Evolutionary conservation across 805 yeast species (phyloP), one percentile per base, ranked within the genome.

Genomic region (Nakazawaea sp.): DNA sequence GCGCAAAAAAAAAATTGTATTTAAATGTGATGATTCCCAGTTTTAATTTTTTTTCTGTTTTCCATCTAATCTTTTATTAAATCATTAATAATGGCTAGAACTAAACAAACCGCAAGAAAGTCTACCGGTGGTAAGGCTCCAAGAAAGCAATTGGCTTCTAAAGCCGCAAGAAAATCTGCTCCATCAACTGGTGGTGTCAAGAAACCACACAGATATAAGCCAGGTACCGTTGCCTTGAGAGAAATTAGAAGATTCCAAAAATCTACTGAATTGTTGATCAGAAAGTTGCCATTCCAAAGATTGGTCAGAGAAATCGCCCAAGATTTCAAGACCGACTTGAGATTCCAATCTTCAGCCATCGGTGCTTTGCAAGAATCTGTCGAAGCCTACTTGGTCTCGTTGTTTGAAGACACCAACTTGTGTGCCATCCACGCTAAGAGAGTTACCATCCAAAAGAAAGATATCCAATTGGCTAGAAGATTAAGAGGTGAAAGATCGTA

Each of bases 381-480:
- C 46, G 98, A 90, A 75, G 97, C 97, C 58, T 92, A 88, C 77
- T 74, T 92, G 55, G 96, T 90, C 38, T 86, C 96, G 44, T 69
- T 90, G 58, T 92, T 90, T 53, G 97, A 90, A 74, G 97, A 92
- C 67, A 92, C 97, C 50, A 90, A 89, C 75, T 77, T 90, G 72
- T 92, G 97, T 72, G 97, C 97, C 49, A 86, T 88, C 52, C 98
- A 90, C 69, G 98, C 97, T 58, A 90, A 92, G 81, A 83, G 98
- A 72, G 97, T 90, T 53, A 90, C 98, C 49, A 87, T 90, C 59
- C 96, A 87, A 77, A 90, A 88, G 86, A 89, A 89, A 72, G 98
- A 90, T 67, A 86, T 90, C 64, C 96, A 89, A 62, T 76, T 90
- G 61, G 98, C 97, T 51, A 84, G 97, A 74, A 84, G 97, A 75